Conservation (phyloP, 2,329 filamentous ascomycete species). For the Magnaporthiopsis rhizophila region DNA sequence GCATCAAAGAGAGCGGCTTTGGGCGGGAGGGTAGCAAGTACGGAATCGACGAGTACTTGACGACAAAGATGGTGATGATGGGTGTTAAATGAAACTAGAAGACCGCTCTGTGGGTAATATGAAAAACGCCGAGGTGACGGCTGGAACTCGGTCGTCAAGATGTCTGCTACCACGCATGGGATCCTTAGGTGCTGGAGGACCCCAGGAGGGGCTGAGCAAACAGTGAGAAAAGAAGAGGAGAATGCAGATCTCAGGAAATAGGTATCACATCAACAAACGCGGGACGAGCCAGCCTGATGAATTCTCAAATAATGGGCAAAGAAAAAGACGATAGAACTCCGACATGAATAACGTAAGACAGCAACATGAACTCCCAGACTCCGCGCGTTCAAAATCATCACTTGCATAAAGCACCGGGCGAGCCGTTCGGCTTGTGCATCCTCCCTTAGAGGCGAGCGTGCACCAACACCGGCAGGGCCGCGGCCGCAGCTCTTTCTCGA, state of each 20-base stretch:
- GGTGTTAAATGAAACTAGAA: neutral
- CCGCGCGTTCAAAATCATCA: too few relatives aligned
- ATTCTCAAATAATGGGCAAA: neutral
- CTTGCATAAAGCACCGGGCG: too few relatives aligned
- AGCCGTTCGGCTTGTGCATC: too few relatives aligned
- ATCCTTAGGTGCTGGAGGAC: neutral
- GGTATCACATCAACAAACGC: neutral
- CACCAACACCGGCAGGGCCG: too few relatives aligned
- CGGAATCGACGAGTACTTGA: slow-evolving; percentile 36
- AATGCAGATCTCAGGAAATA: neutral
- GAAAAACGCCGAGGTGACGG: neutral
- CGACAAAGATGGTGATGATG: slow-evolving; percentile 33
- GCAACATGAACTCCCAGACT: too few relatives aligned
- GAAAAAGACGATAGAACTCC: neutral
- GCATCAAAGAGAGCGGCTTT: slow-evolving; percentile 38
- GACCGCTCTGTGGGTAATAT: neutral
- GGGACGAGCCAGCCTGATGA: neutral
- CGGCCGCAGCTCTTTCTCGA: too few relatives aligned
- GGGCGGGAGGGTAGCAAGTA: slow-evolving; percentile 41
- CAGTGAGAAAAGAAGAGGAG: neutral
- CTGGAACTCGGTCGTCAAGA: too few relatives aligned
- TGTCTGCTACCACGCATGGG: neutral
- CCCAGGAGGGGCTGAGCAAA: neutral
- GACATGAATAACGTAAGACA: too few relatives aligned
- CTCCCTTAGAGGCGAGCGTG: too few relatives aligned